Percentiles rank a stretch among this genome's conserved stretches.
These are phyloP conservation scores for Mortierella sp. DNA, from an alignment of 371 early-diverging fungal genomes.

Conservation along the genomic window DNA sequence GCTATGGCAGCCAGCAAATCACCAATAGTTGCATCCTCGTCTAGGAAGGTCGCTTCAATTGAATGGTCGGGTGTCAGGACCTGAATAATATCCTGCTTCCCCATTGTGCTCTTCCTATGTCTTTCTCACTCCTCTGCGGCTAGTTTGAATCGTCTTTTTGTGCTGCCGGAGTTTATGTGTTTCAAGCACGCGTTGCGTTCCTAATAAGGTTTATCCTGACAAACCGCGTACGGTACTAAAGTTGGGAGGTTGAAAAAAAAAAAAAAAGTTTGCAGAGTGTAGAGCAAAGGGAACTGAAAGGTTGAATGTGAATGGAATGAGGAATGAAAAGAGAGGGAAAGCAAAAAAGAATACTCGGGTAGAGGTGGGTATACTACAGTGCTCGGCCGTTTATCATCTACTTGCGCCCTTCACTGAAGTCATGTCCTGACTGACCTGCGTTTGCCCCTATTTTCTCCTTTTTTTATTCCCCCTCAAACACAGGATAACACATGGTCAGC, in stretches of 20 bases:
- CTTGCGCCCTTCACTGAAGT: constrained; percentile 10
- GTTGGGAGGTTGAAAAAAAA: not conserved
- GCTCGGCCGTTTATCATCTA: constrained; percentile 14
- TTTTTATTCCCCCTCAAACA: not conserved
- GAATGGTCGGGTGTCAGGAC: constrained; percentile 57
- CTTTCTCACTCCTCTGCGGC: not conserved
- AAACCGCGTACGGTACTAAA: not conserved
- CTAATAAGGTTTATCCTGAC: too few relatives aligned
- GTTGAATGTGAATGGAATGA: constrained; percentile 12
- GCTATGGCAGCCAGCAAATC: constrained; percentile 48
- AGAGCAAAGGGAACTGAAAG: not conserved
- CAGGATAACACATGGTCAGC: constrained; percentile 12
- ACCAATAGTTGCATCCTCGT: constrained; percentile 55
- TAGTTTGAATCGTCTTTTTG: not conserved
- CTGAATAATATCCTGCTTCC: constrained; percentile 60
- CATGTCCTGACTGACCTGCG: constrained; percentile 16
- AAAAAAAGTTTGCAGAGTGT: not conserved
- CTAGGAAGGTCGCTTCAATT: constrained; percentile 49
- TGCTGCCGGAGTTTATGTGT: not conserved
- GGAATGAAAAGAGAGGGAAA: constrained; percentile 3
- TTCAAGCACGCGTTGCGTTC: not conserved
- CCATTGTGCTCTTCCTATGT: constrained; percentile 34
- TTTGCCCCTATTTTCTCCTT: constrained; percentile 21
- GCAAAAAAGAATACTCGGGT: constrained; percentile 2
- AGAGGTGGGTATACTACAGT: not conserved